Percentiles rank a stretch among this genome's conserved stretches.
phyloP scores from a whole-genome alignment of 805 yeast species.

The Henningerozyma blattae region DNA sequence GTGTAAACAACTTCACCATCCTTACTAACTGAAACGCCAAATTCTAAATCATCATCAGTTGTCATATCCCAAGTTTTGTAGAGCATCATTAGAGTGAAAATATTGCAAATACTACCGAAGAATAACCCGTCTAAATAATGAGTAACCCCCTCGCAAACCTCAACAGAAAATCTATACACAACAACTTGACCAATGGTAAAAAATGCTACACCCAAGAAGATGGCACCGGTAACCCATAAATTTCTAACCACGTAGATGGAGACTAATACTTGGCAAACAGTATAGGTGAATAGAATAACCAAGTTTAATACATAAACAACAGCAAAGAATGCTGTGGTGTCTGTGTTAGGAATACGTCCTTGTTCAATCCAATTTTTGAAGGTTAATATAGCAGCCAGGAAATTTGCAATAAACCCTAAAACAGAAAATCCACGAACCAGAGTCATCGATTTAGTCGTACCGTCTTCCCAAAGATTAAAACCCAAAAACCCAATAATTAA shows the following conservation, averaged over 20 bases:
- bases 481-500: constrained; percentile 68
- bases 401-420: constrained; percentile 51
- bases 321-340: constrained; percentile 59
- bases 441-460: constrained; percentile 55
- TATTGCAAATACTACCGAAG: constrained; percentile 69
- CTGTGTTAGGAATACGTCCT: constrained; percentile 31
- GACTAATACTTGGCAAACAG: constrained; percentile 55
- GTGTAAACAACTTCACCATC: constrained; percentile 25
- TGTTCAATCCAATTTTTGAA: constrained; percentile 50
- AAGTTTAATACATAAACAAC: constrained; percentile 66
- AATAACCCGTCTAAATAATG: constrained; percentile 89
- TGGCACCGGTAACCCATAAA: constrained; percentile 87
- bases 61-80: constrained; percentile 96
- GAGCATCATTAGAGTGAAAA: constrained; percentile 85
- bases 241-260: constrained; percentile 58
- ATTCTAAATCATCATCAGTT: constrained; percentile 89
- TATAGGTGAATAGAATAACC: constrained; percentile 46
- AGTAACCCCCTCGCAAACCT: constrained; percentile 56
- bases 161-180: constrained; percentile 52
- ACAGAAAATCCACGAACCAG: constrained; percentile 39
- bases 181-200: constrained; percentile 73
- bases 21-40: constrained; percentile 52
- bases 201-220: constrained; percentile 55
- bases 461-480: constrained; percentile 93
- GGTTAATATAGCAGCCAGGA: constrained; percentile 57